Conservation (phyloP, 495 filamentous ascomycete genomes). For the Trichoderma asperelloides region DNA sequence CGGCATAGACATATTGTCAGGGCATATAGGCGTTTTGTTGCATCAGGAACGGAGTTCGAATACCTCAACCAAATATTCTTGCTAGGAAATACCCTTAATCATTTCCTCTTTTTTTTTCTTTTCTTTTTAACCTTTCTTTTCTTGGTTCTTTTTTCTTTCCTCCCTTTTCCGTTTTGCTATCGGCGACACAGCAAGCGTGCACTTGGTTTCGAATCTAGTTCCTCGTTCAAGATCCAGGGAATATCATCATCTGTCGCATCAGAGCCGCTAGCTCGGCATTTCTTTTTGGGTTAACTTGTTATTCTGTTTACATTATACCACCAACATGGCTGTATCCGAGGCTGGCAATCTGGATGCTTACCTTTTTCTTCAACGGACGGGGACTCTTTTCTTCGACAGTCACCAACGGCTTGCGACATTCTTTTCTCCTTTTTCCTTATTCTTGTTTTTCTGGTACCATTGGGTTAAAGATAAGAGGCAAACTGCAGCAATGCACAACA, state of each 20-base stretch:
- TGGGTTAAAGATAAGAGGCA: constrained; percentile 12
- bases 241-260: background rate
- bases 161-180: background rate
- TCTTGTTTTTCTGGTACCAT: background rate
- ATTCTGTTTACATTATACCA: background rate
- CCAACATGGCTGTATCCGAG: constrained; percentile 8
- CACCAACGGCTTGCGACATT: constrained; percentile 10
- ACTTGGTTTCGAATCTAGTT: constrained; percentile 5
- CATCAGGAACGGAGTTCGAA: constrained; percentile 12
- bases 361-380: background rate
- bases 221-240: constrained; percentile 4
- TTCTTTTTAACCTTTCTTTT: background rate
- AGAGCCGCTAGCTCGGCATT: constrained; percentile 10
- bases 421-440: constrained; percentile 3
- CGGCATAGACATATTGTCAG: constrained; percentile 10
- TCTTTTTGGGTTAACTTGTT: constrained; percentile 1
- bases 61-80: constrained; percentile 7
- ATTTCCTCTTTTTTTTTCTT: constrained; percentile 5
- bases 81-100: constrained; percentile 8
- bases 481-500: constrained; percentile 10
- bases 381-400: constrained; percentile 6
- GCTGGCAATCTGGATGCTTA: constrained; percentile 1
- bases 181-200: constrained; percentile 10
- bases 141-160: background rate
- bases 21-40: constrained; percentile 11